Evolutionary conservation across 257 asterid species (phyloP).

Genomic region (Linaria vulgaris): DNA sequence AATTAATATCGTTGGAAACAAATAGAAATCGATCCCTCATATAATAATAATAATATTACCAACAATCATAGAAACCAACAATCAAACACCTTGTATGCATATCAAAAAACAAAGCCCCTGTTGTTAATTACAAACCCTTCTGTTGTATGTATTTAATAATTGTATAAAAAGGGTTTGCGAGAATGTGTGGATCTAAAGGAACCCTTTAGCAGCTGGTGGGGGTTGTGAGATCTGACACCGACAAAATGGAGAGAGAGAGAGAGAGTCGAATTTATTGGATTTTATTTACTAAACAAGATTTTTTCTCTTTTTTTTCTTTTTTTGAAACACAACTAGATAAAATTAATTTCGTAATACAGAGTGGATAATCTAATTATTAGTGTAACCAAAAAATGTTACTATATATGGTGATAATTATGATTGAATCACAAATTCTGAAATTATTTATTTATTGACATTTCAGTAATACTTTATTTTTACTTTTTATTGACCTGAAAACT

Average conservation of each 20-base stretch:
- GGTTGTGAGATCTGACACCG: slow-evolving; percentile 46
- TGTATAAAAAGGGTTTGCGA: not conserved
- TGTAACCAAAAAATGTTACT: too few species aligned
- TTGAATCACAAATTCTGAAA: too few species aligned
- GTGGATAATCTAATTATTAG: too few species aligned
- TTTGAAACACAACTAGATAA: too few species aligned
- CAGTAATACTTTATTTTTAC: too few species aligned
- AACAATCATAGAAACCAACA: slow-evolving; percentile 41
- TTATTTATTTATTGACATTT: too few species aligned
- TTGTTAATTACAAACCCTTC: not conserved
- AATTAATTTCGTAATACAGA: too few species aligned
- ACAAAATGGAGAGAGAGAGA: slow-evolving; percentile 17
- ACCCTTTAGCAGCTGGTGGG: slow-evolving; percentile 28
- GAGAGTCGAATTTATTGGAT: too few species aligned
- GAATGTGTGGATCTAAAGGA: slow-evolving; percentile 32
- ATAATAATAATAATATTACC: slow-evolving; percentile 43
- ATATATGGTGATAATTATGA: too few species aligned
- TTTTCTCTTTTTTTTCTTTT: too few species aligned
- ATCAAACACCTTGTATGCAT: not conserved
- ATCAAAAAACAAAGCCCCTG: slow-evolving; percentile 14
- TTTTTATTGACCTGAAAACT: too few species aligned
- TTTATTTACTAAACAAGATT: too few species aligned
- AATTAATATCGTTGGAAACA: slow-evolving; percentile 34
- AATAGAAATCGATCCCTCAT: slow-evolving; percentile 60
- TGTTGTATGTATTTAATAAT: not conserved